These are phyloP conservation scores for Cercophora newfieldiana DNA, from an alignment of 495 filamentous ascomycete species.

Conservation along the genomic window DNA sequence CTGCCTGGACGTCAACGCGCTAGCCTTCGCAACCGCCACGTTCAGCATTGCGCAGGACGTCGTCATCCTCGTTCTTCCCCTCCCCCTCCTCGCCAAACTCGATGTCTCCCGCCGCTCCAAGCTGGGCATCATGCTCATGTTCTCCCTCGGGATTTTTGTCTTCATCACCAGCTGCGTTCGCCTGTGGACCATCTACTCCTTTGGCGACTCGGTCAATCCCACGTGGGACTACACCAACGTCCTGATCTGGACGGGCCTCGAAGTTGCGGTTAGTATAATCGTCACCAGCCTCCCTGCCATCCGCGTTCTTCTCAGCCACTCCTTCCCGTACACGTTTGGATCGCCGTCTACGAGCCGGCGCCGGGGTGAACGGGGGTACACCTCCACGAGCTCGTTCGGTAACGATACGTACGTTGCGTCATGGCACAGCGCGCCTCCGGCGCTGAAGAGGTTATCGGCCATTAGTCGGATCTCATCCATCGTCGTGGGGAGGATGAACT, in stretches of 20 bases:
- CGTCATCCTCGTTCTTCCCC: conserved; percentile 42
- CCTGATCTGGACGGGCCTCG: conserved; percentile 41
- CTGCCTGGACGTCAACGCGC: conserved; percentile 39
- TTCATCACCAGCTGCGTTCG: conserved; percentile 41
- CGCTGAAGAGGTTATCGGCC: conserved; percentile 19
- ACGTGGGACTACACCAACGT: conserved; percentile 44
- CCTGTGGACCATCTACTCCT: conserved; percentile 35
- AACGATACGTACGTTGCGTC: conserved; percentile 18
- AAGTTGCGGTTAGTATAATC: conserved; percentile 42
- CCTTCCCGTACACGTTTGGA: conserved; percentile 29
- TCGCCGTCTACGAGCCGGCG: conserved; percentile 15
- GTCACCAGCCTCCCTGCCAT: conserved; percentile 41
- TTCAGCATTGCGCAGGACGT: conserved; percentile 43
- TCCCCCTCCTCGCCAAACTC: conserved; percentile 37
- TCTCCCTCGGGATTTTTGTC: conserved; percentile 46
- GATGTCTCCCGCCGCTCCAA: conserved; percentile 37
- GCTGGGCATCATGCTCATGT: conserved; percentile 44
- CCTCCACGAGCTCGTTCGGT: conserved; percentile 21
- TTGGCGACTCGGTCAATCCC: conserved; percentile 38
- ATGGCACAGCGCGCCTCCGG: conserved; percentile 14
- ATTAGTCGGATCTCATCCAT: conserved; percentile 22
- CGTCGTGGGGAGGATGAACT: neutral
- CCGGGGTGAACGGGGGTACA: neutral
- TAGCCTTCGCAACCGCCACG: conserved; percentile 36
- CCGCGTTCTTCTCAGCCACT: conserved; percentile 33